Evolutionary conservation across 73 alveolate genomes (phyloP), one percentile per base, ranked within the genome.

Genomic region (Tetrahymena thermophila): DNA sequence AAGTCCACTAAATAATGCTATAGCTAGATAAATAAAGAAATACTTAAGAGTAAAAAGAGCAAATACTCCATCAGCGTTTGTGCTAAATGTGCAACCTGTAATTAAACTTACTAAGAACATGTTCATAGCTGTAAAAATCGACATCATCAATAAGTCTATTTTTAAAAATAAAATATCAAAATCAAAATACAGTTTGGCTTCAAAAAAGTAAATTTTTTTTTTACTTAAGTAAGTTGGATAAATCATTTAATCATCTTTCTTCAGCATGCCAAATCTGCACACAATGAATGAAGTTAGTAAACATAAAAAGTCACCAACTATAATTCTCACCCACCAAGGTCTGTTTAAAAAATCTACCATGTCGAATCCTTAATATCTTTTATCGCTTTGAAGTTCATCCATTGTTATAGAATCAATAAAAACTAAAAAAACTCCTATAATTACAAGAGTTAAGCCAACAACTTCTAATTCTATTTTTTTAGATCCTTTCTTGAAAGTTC

Each of bases 1-100:
- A 94, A 94, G 89, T 71, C 89, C 89, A 71, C 89, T 71, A n/a
- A 71, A 71, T 71, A 71, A 71, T 19, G 89, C 89, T 31, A 71
- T 28, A 3, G 89, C 31, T 28, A 71, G 89, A 71, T 71, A 71
- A 13, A 71, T 71, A 71, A 71, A 71, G 37, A 71, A 71, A 21
- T 71, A 71, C 11, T 71, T 71, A 28, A 71, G 40, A 71, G 89
- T 71, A 71, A 71, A 71, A 8, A 71, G 37, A 25, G 89, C 89
- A 71, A 71, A 71, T 9, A 71, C 89, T 10, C 89, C 89, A 71
- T n/a, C 89, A 71, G 89, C 7, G n/a, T 71, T 19, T 31, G 43
- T 71, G 31, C 89, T 71, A 71, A 71, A 7, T 28, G 40, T 71
- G 31, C 89, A 23, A 31, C 89, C 89, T 23, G 89, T 71, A 71